Conservation (phyloP, 371 early-diverging fungal species). For the Mucor ambiguus region DNA sequence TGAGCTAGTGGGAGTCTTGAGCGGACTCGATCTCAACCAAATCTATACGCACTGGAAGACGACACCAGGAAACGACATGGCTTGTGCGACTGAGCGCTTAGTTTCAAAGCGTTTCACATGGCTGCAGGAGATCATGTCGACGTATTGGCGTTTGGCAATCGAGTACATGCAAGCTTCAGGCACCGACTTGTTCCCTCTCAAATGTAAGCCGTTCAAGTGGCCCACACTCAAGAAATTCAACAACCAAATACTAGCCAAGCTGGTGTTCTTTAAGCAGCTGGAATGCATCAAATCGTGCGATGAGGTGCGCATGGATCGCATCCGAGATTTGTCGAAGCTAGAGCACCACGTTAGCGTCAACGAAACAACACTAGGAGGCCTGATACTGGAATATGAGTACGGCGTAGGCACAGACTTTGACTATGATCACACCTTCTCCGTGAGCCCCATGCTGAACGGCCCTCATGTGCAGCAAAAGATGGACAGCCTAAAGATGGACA, state of each 20-base stretch:
- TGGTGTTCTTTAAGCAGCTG: conserved; percentile 41
- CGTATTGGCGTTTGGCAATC: conserved; percentile 15
- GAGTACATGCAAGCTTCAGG: conserved; percentile 10
- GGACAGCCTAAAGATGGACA: conserved; percentile 10
- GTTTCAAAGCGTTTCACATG: conserved; percentile 8
- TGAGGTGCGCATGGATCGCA: conserved; percentile 24
- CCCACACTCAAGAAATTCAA: conserved; percentile 16
- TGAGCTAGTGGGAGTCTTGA: neutral
- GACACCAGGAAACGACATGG: neutral
- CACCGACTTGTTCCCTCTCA: conserved; percentile 24
- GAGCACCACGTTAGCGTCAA: neutral
- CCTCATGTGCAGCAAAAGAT: conserved; percentile 5
- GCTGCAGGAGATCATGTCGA: conserved; percentile 21
- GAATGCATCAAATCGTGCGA: conserved; percentile 37
- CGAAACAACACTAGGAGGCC: conserved; percentile 9
- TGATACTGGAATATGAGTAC: conserved; percentile 20
- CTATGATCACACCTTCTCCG: neutral
- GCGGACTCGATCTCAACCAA: conserved; percentile 5
- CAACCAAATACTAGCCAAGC: conserved; percentile 28
- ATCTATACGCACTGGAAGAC: conserved; percentile 6
- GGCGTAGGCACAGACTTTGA: neutral
- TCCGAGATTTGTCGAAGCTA: conserved; percentile 26
- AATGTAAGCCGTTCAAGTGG: conserved; percentile 31
- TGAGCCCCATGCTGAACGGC: neutral
- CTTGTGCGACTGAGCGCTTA: neutral